Percentiles rank a stretch among this genome's conserved stretches.
These are phyloP conservation scores for Friedmanniomyces endolithicus DNA, from an alignment of 495 filamentous ascomycete species.

Conservation along the genomic window DNA sequence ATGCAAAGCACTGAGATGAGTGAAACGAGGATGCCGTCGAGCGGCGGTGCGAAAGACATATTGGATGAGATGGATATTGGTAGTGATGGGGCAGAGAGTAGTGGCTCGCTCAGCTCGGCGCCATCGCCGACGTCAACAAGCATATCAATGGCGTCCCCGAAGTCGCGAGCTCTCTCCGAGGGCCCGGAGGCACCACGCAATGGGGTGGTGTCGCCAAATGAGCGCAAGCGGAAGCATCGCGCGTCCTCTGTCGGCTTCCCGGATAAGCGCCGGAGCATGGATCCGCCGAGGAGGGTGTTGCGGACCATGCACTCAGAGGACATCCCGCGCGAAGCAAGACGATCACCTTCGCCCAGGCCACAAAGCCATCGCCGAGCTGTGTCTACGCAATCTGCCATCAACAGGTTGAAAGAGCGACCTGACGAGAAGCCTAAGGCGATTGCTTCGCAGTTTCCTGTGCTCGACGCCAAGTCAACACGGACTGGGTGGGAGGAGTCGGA, in stretches of 20 bases:
- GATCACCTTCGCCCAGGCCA: conserved; percentile 18
- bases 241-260: conserved; percentile 14
- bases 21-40: not conserved
- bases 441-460: conserved; percentile 5
- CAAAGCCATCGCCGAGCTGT: conserved; percentile 13
- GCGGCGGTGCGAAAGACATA: not conserved
- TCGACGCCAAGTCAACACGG: conserved; percentile 7
- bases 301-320: conserved; percentile 15
- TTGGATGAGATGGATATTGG: conserved; percentile 6
- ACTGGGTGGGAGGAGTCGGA: conserved; percentile 17
- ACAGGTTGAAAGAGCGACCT: conserved; percentile 4
- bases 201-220: conserved; percentile 6
- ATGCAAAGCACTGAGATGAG: conserved; percentile 14
- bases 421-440: conserved; percentile 3
- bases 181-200: not conserved
- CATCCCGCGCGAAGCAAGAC: not conserved
- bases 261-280: conserved; percentile 18
- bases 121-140: not conserved
- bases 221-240: conserved; percentile 17
- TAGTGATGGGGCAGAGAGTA: conserved; percentile 3
- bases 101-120: conserved; percentile 13
- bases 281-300: conserved; percentile 9
- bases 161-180: conserved; percentile 12
- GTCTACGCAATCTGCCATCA: conserved; percentile 17
- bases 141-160: not conserved